A percentile compares a stretch with the other conserved stretches of the same genome.
phyloP scores from a whole-genome alignment of 257 asterid genomes.

The Solanum raphanifolium region DNA sequence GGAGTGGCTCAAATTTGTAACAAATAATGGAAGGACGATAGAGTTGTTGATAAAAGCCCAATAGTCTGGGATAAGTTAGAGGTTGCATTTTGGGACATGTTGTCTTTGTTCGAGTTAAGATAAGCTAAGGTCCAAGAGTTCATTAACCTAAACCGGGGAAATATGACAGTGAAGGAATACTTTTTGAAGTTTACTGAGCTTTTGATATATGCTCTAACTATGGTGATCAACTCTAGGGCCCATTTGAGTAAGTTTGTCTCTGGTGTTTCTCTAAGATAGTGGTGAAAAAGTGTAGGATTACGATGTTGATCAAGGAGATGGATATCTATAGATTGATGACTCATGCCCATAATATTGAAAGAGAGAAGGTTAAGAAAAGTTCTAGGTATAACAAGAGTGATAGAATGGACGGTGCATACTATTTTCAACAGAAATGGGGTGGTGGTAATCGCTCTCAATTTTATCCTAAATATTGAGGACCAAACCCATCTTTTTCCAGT shows the following conservation, averaged over 20 bases:
- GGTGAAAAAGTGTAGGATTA: not conserved
- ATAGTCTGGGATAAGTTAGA: not conserved
- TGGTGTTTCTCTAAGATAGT: not conserved
- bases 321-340: not conserved
- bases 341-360: too few relatives aligned
- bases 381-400: too few relatives aligned
- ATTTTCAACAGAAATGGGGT: not conserved
- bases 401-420: not conserved
- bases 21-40: not conserved
- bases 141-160: not conserved
- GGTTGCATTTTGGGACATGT: too few relatives aligned
- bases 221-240: not conserved
- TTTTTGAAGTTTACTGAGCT: not conserved
- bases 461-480: not conserved
- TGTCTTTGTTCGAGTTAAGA: not conserved
- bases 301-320: not conserved
- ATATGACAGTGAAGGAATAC: not conserved
- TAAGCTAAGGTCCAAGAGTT: not conserved
- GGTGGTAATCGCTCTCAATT: not conserved
- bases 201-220: not conserved
- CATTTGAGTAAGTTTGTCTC: not conserved
- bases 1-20: not conserved
- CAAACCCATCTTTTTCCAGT: not conserved
- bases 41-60: not conserved
- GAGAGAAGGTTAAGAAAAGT: not conserved